Conservation (phyloP, 2,329 filamentous ascomycete species). For the Colletotrichum somersetense region DNA sequence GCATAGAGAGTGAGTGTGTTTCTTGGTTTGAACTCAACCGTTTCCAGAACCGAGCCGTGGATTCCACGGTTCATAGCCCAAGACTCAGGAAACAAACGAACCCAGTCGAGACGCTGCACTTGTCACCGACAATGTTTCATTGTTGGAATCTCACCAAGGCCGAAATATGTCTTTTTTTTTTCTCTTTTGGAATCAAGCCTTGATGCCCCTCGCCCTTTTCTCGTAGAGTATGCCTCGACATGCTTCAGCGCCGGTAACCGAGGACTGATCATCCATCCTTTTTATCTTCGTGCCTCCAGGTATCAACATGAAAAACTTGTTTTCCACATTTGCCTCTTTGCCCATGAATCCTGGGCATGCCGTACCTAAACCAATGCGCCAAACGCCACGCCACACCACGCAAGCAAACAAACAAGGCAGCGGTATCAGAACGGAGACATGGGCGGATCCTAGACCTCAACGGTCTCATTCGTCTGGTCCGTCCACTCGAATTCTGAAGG, state of each 20-base stretch:
- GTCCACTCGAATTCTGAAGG: constrained; percentile 57
- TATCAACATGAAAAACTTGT: background rate
- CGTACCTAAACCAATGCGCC: constrained; percentile 22
- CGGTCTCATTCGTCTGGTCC: constrained; percentile 52
- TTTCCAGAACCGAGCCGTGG: background rate
- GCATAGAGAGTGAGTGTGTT: too few relatives aligned
- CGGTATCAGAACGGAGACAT: constrained; percentile 32
- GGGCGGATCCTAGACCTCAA: constrained; percentile 41
- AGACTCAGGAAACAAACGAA: background rate
- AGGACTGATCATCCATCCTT: background rate
- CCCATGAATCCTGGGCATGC: constrained; percentile 28
- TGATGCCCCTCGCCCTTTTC: background rate
- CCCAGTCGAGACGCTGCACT: background rate
- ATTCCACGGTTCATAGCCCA: background rate
- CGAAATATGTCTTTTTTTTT: background rate
- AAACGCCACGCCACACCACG: constrained; percentile 15
- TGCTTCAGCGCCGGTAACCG: background rate
- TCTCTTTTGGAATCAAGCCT: background rate
- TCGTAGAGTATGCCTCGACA: background rate
- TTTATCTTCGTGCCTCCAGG: too few relatives aligned
- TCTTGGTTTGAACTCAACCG: background rate
- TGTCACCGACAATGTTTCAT: background rate
- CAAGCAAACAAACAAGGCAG: background rate
- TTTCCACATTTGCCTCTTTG: background rate
- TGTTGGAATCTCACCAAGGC: background rate